These are phyloP conservation scores for Xylariaceae sp. DNA, from an alignment of 2,329 filamentous ascomycete genomes.

Conservation along the genomic window DNA sequence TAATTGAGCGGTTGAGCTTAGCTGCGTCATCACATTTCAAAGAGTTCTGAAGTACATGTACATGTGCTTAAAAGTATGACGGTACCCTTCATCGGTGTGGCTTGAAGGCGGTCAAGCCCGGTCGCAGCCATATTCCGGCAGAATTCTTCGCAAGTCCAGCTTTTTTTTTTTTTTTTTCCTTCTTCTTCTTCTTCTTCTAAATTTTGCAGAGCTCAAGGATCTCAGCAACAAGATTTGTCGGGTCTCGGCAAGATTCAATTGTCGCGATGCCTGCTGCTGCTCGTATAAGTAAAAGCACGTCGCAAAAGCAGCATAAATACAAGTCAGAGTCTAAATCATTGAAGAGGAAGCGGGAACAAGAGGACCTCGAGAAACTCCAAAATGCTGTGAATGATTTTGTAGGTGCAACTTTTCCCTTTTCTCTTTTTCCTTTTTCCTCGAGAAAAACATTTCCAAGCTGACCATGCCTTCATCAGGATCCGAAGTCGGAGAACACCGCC, in stretches of 20 bases:
- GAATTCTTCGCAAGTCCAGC: slow-evolving; percentile 30
- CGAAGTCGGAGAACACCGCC: slow-evolving; percentile 60
- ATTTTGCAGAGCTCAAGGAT: slow-evolving; percentile 5
- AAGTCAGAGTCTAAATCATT: slow-evolving; percentile 39
- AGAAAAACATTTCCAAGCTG: background rate
- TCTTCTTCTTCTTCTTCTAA: slow-evolving; percentile 27
- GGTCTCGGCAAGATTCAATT: background rate
- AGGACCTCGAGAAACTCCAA: slow-evolving; percentile 44
- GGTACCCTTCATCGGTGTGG: background rate
- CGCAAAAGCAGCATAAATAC: slow-evolving; percentile 32
- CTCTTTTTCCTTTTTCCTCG: too few relatives aligned
- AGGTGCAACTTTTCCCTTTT: slow-evolving; percentile 30
- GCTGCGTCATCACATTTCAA: too few relatives aligned
- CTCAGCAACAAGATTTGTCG: background rate
- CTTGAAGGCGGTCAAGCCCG: slow-evolving; percentile 26
- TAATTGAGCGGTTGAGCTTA: background rate
- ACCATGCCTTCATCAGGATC: slow-evolving; percentile 50
- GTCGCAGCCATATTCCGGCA: slow-evolving; percentile 22
- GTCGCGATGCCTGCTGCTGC: slow-evolving; percentile 32
- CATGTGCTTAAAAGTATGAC: too few relatives aligned
- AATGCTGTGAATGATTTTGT: slow-evolving; percentile 46
- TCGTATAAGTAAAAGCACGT: slow-evolving; percentile 23
- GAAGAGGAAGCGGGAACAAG: slow-evolving; percentile 47
- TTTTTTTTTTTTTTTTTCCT: too few relatives aligned
- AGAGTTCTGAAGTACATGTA: too few relatives aligned